phyloP scores from a whole-genome alignment of 768 basidiomycete genomes.

The Nidularia sp. region DNA sequence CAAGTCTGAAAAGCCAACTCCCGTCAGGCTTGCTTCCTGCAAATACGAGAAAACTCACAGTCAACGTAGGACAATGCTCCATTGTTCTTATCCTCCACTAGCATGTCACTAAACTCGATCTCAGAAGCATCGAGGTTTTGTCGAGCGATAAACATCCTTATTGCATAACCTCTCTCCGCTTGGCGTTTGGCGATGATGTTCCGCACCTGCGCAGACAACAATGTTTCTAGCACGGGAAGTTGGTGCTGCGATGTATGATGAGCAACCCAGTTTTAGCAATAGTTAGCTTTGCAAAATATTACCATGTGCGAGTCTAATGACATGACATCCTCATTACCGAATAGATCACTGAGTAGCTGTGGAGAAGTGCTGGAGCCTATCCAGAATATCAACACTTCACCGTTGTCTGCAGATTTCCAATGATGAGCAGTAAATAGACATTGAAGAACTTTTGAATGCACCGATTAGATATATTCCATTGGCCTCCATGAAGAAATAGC shows the following conservation, averaged over 20 bases:
- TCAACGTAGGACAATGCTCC: constrained; percentile 90
- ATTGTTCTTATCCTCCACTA: constrained; percentile 96
- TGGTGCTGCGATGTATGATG: constrained; percentile 43
- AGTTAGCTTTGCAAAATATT: constrained; percentile 12
- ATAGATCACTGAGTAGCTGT: constrained; percentile 76
- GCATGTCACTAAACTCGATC: constrained; percentile 95
- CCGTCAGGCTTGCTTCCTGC: background rate
- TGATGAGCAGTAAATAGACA: too few relatives aligned
- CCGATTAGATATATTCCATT: constrained; percentile 93
- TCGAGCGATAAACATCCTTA: constrained; percentile 73
- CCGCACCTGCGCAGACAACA: constrained; percentile 78
- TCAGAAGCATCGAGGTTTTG: constrained; percentile 93
- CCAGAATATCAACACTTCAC: constrained; percentile 87
- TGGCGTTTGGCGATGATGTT: constrained; percentile 77
- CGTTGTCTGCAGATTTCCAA: constrained; percentile 79
- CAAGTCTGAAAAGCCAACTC: constrained; percentile 26
- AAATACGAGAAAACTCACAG: constrained; percentile 46
- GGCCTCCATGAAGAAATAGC: constrained; percentile 84
- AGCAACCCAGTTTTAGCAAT: too few relatives aligned
- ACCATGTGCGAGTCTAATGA: constrained; percentile 70
- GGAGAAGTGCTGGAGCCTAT: constrained; percentile 80
- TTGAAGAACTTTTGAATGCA: too few relatives aligned
- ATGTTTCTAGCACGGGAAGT: constrained; percentile 69
- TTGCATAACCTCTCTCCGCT: constrained; percentile 43
- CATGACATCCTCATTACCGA: constrained; percentile 78